These are phyloP conservation scores for Ophiocordyceps australis DNA, from an alignment of 2,329 filamentous ascomycete species.

Conservation along the genomic window DNA sequence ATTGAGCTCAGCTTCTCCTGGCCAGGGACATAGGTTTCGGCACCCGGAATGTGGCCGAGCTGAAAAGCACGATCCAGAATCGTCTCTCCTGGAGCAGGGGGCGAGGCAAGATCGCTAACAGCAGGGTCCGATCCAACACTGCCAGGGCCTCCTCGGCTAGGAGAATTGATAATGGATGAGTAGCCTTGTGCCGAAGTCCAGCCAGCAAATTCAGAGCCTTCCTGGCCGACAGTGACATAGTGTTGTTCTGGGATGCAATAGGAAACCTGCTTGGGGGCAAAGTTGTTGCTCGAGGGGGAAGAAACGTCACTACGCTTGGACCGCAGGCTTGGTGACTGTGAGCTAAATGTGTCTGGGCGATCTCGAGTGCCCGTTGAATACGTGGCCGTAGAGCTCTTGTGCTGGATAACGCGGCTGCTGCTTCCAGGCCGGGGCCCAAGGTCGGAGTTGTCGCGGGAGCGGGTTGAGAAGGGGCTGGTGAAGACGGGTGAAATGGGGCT, in stretches of 20 bases:
- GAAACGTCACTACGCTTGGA: slow-evolving; percentile 46
- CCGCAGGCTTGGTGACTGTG: slow-evolving; percentile 40
- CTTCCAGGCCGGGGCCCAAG: slow-evolving; percentile 24
- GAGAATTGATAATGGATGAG: slow-evolving; percentile 38
- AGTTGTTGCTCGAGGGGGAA: slow-evolving; percentile 32
- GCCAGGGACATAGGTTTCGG: slow-evolving; percentile 31
- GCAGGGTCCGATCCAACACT: slow-evolving; percentile 31
- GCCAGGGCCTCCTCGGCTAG: slow-evolving; percentile 30
- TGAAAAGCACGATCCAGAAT: slow-evolving; percentile 51
- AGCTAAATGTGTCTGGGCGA: slow-evolving; percentile 31
- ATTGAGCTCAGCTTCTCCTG: slow-evolving; percentile 47
- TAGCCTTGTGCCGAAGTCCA: slow-evolving; percentile 42
- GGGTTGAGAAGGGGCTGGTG: slow-evolving; percentile 29
- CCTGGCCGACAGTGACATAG: slow-evolving; percentile 30
- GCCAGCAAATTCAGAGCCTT: slow-evolving; percentile 34
- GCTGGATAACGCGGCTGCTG: slow-evolving; percentile 21
- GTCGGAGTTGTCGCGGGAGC: slow-evolving; percentile 21
- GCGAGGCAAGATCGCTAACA: slow-evolving; percentile 26
- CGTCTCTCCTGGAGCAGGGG: slow-evolving; percentile 38
- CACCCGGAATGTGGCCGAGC: slow-evolving; percentile 42
- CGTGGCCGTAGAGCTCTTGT: slow-evolving; percentile 29
- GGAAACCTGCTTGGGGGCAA: slow-evolving; percentile 17
- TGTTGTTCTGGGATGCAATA: slow-evolving; percentile 23
- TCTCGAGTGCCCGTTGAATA: slow-evolving; percentile 28
- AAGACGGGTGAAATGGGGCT: slow-evolving; percentile 36